Conservation (phyloP, 1,139 yeast species). For the Yamadazyma friedrichii region DNA sequence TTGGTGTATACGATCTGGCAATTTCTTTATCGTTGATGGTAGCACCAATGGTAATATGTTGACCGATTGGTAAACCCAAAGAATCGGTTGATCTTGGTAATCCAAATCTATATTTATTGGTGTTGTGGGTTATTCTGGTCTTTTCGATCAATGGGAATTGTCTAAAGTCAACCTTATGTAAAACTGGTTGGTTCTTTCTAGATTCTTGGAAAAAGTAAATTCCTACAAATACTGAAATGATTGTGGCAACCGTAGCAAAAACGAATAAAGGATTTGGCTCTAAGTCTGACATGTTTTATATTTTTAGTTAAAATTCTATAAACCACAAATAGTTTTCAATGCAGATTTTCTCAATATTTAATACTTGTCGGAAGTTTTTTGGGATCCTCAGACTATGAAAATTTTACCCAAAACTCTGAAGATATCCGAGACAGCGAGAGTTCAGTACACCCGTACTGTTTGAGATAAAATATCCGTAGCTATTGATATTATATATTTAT, state of each 20-base stretch:
- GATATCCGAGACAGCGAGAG: neutral
- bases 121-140: slow-evolving; percentile 74
- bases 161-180: slow-evolving; percentile 66
- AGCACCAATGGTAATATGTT: slow-evolving; percentile 81
- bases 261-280: slow-evolving; percentile 40
- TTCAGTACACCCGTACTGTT: neutral
- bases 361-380: neutral
- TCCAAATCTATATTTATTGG: slow-evolving; percentile 83
- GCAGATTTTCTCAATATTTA: neutral
- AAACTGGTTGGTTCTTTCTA: slow-evolving; percentile 49
- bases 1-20: slow-evolving; percentile 91
- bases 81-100: slow-evolving; percentile 73
- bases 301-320: neutral
- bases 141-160: slow-evolving; percentile 84
- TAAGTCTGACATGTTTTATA: slow-evolving; percentile 7
- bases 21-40: slow-evolving; percentile 69
- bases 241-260: slow-evolving; percentile 43
- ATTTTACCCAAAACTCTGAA: slow-evolving; percentile 2
- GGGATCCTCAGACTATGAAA: slow-evolving; percentile 3
- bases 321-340: too few relatives aligned
- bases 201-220: slow-evolving; percentile 35
- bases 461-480: neutral
- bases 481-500: too few relatives aligned
- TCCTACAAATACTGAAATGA: slow-evolving; percentile 38
- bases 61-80: slow-evolving; percentile 93